Percentiles rank a stretch among this genome's conserved stretches.
phyloP scores from a whole-genome alignment of 768 basidiomycete genomes.

The Coprinopsis cinerea region DNA sequence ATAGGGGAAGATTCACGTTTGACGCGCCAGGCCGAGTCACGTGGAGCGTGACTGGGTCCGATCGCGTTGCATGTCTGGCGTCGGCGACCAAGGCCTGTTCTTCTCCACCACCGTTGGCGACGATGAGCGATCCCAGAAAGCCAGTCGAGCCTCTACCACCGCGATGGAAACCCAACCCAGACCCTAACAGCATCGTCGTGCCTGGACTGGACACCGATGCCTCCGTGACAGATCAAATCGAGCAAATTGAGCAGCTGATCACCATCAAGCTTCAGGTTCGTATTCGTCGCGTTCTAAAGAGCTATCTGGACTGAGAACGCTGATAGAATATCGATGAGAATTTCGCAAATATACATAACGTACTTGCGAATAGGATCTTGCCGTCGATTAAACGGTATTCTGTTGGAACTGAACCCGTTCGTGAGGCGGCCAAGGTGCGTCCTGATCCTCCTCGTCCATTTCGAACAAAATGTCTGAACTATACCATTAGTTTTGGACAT shows the following conservation, averaged over 20 bases:
- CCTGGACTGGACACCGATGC: conserved; percentile 70
- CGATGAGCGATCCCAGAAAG: conserved; percentile 16
- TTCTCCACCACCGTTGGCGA: background rate
- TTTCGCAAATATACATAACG: conserved; percentile 83
- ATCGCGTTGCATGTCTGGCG: too few relatives aligned
- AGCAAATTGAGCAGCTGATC: conserved; percentile 94
- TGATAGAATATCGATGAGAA: conserved; percentile 85
- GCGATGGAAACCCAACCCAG: conserved; percentile 60
- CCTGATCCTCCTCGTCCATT: background rate
- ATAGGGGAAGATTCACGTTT: too few relatives aligned
- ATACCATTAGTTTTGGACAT: conserved; percentile 95
- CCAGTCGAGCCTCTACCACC: conserved; percentile 54
- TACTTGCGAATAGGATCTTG: conserved; percentile 72
- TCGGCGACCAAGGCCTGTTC: too few relatives aligned
- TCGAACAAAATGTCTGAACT: background rate
- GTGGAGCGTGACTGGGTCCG: too few relatives aligned
- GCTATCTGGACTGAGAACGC: background rate
- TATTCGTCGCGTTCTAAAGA: background rate
- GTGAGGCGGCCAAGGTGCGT: conserved; percentile 84
- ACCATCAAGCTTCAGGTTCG: conserved; percentile 83
- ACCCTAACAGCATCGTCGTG: conserved; percentile 59
- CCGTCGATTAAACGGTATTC: conserved; percentile 90
- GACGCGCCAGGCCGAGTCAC: too few relatives aligned
- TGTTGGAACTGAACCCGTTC: conserved; percentile 78
- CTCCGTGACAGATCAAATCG: conserved; percentile 75